Conservation (phyloP, 345 rosid genomes). For the Arabis alpina region DNA sequence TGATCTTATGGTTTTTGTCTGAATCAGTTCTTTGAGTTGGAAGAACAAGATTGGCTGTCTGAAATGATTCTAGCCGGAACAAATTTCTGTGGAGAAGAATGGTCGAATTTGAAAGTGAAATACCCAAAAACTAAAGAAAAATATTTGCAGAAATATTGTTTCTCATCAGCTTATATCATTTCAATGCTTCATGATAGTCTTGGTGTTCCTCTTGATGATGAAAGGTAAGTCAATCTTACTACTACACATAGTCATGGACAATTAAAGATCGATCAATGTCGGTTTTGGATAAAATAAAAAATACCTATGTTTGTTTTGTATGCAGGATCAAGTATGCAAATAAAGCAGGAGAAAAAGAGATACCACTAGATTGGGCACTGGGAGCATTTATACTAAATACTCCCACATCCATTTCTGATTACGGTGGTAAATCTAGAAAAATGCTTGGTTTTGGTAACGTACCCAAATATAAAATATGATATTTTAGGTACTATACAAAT, state of each 20-base stretch:
- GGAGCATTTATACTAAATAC: conserved; percentile 81
- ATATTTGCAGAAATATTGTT: conserved; percentile 69
- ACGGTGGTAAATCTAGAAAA: conserved; percentile 15
- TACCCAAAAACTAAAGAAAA: conserved; percentile 58
- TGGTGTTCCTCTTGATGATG: conserved; percentile 69
- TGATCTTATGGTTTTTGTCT: conserved; percentile 23
- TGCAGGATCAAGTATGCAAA: conserved; percentile 60
- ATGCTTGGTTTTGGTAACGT: conserved; percentile 4
- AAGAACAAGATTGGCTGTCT: conserved; percentile 59
- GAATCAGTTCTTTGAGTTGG: conserved; percentile 74
- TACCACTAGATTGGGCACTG: conserved; percentile 79
- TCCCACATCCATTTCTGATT: conserved; percentile 5
- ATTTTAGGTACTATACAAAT: not conserved
- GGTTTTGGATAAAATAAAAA: not conserved
- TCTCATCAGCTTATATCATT: conserved; percentile 82
- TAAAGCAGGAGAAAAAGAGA: conserved; percentile 52
- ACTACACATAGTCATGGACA: not conserved
- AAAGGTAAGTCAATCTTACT: conserved; percentile 46
- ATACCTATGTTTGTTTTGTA: not conserved
- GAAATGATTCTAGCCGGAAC: conserved; percentile 61
- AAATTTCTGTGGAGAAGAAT: conserved; percentile 76
- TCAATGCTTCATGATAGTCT: conserved; percentile 91
- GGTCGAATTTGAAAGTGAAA: conserved; percentile 66
- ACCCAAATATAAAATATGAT: not conserved
- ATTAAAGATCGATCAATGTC: not conserved